Base-by-base conservation (phyloP, 768 basidiomycete species). In the Boletus rubropictus region DNA sequence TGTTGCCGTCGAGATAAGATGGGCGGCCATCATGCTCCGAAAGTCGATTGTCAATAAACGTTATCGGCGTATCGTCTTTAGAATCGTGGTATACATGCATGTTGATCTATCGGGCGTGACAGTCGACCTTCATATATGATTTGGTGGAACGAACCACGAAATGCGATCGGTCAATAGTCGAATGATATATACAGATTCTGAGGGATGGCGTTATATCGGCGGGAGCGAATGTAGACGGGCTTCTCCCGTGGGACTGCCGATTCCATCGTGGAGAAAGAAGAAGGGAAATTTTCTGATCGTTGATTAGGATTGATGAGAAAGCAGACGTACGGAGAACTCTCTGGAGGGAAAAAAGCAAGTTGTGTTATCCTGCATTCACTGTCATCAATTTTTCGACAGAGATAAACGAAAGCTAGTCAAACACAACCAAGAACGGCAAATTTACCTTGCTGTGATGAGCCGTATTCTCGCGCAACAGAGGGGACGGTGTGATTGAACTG, bases 221-320 rank as follows among this genome's bases (percentile, higher is more conserved):
- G 8, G 14, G 5, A 3, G 18, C 18, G 20, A 27, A 47, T 22
- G 24, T 31, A 33, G 15, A 25, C 20, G 17, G 10, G 21, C 29
- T 35, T 18, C 22, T 18, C 5, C 18, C 39, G 37, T 50, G 50
- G 1, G 24, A 39, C 18, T n/a, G 28, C 52, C 54, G 54, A 56
- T 31, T 11, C 29, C 15, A 47, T 57, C 54, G 49, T 37, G 54
- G 42, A 47, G 50, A 47, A 47, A 39, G 55, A 55, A 53, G 49
- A 18, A 11, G 24, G 20, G 5, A 39, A 55, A 12, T 2, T 40
- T 54, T 31, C 29, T 37, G 7, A 35, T 24, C 9, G 17, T 33
- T n/a, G 21, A 37, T 15, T 39, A 35, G 15, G 11, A 27, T 25
- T 49, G 42, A 17, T 49, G 21, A 25, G 44, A 56, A 17, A 31